A percentile compares a stretch with the other conserved stretches of the same genome.
Evolutionary conservation across 345 rosid genomes (phyloP).

Genomic region (Syzygium grande): DNA sequence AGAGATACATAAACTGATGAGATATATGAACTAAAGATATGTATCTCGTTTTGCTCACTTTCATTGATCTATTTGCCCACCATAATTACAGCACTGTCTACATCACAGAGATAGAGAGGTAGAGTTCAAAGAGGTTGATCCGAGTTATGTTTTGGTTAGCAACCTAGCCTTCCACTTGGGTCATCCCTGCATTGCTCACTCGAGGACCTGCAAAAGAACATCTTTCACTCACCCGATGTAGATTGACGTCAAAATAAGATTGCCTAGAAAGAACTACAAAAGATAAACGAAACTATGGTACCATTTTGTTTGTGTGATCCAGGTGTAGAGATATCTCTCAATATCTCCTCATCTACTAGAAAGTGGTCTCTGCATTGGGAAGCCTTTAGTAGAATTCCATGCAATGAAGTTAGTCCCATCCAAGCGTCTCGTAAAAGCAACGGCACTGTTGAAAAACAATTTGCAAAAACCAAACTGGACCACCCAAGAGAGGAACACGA

Average conservation of each 20-base stretch:
- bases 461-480: not conserved
- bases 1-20: too few species aligned
- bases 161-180: slow-evolving; percentile 20
- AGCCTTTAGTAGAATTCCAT: not conserved
- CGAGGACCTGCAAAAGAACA: slow-evolving; percentile 19
- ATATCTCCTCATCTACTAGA: not conserved
- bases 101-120: not conserved
- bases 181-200: slow-evolving; percentile 23
- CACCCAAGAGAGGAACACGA: not conserved
- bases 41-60: too few species aligned
- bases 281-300: not conserved
- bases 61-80: too few species aligned
- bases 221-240: not conserved
- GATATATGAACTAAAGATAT: too few species aligned
- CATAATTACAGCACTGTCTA: not conserved
- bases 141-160: too few species aligned
- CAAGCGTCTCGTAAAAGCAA: not conserved
- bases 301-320: not conserved
- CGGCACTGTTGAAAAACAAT: not conserved
- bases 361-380: not conserved
- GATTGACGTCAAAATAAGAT: not conserved
- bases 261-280: not conserved
- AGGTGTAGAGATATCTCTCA: not conserved
- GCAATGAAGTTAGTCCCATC: not conserved
- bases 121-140: not conserved